Base-by-base conservation (phyloP, 2,329 filamentous ascomycete species). In the Scedosporium minutisporum region DNA sequence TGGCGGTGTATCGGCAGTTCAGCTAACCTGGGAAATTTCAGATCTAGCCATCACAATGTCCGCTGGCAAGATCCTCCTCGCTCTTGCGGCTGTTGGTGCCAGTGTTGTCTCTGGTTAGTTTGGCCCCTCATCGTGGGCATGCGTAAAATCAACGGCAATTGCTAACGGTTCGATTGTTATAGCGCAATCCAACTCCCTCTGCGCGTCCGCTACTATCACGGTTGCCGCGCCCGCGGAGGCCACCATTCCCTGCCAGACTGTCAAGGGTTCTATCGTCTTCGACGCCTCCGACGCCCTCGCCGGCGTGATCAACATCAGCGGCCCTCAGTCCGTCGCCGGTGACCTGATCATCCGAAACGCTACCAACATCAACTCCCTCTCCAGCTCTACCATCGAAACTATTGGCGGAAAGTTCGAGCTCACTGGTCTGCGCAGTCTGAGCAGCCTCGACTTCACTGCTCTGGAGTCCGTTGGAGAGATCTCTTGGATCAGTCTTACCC, bases 351-450 rank as follows among this genome's bases (percentile, higher is more conserved):
- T 83, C 72, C 64, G 91, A 76, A 83, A 86, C 66, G 80, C 82
- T 66, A 69, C 72, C 6, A 67, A 69, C 57, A 77, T 97, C 65
- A 84, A 84, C 70, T 81, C 79, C 63, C 75, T 97, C 65, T 75
- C 78, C 61, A 88, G 85, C 66, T 73, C 77, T 65, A 79, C 81
- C 62, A 80, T 97, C 66, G 72, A 77, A 66, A 77, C 78, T 60
- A 89, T 99, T 71, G 82, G 80, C 58, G 87, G 88, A 58, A 75
- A 73, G n/a, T 92, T 97, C 80, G 75, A 78, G 64, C 78, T 97
- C 66, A 77, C 82, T 68, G 85, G 85, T 67, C 79, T 91, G 63
- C 90, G 87, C 65, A 78, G 84, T 42, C 81, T 99, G 63, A 85
- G 82, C 68, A 82, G 78, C 63, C 79, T 97, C 64, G 79, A 76